A percentile compares a stretch with the other conserved stretches of the same genome.
Evolutionary conservation across 768 basidiomycete genomes (phyloP).

Genomic region (Pulveroboletus sp.): DNA sequence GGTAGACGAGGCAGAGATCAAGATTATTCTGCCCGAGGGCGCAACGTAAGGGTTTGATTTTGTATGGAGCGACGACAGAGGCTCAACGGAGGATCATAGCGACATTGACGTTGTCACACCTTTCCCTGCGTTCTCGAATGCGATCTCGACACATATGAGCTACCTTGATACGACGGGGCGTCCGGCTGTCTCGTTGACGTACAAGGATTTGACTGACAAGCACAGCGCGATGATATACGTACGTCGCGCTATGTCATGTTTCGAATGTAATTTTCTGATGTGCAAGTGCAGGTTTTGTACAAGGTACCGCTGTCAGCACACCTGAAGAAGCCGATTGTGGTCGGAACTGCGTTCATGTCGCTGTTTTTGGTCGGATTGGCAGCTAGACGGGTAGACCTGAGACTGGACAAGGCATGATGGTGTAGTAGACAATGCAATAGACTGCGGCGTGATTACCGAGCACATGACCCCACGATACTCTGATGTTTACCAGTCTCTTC

Average conservation of each 20-base stretch:
- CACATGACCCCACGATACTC: constrained; percentile 5
- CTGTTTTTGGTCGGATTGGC: constrained; percentile 52
- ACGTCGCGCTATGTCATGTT: constrained; percentile 31
- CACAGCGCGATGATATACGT: constrained; percentile 83
- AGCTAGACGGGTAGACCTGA: constrained; percentile 49
- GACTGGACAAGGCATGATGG: constrained; percentile 39
- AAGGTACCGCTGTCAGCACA: constrained; percentile 75
- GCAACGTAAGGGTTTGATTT: constrained; percentile 63
- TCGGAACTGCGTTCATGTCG: constrained; percentile 63
- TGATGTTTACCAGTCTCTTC: constrained; percentile 13
- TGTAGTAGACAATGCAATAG: neutral
- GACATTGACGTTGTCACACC: constrained; percentile 74
- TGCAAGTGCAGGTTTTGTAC: constrained; percentile 71
- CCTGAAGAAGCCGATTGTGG: constrained; percentile 79
- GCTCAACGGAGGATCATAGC: constrained; percentile 38
- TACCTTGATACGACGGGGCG: constrained; percentile 93
- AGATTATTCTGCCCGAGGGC: constrained; percentile 88
- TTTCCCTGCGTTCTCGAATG: constrained; percentile 65
- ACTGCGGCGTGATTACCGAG: neutral
- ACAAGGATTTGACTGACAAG: constrained; percentile 69
- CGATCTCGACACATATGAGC: constrained; percentile 64
- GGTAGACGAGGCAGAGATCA: constrained; percentile 73
- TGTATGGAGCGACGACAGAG: neutral
- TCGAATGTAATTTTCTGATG: constrained; percentile 6
- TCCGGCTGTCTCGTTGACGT: constrained; percentile 69